Evolutionary conservation across 2,329 filamentous ascomycete species (phyloP).

Genomic region (Epicoccum sorghinum): DNA sequence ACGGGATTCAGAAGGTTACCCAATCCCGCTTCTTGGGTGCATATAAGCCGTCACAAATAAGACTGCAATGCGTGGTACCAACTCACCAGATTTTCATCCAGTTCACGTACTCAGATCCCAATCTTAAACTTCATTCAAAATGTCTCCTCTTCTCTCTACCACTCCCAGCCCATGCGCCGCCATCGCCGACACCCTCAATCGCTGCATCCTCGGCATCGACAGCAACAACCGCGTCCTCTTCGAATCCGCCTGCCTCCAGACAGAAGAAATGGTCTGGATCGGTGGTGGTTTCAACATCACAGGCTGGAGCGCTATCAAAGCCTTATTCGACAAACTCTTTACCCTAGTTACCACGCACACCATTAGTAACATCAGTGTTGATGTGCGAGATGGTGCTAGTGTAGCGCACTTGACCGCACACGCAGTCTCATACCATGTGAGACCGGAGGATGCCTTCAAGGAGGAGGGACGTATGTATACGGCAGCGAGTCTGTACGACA

Average conservation of each 20-base stretch:
- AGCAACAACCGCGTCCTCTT: slow-evolving; percentile 27
- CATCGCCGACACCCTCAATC: slow-evolving; percentile 31
- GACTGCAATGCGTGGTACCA: too few species aligned
- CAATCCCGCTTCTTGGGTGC: too few species aligned
- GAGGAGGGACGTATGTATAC: slow-evolving; percentile 28
- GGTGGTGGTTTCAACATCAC: slow-evolving; percentile 20
- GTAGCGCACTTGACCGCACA: slow-evolving; percentile 27
- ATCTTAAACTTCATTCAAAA: too few species aligned
- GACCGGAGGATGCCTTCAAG: slow-evolving; percentile 25
- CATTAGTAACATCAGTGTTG: slow-evolving; percentile 31
- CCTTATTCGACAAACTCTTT: slow-evolving; percentile 24
- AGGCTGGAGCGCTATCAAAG: slow-evolving; percentile 25
- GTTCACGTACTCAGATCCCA: too few species aligned
- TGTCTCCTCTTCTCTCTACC: too few species aligned
- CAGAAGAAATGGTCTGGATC: slow-evolving; percentile 23
- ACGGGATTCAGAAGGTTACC: too few species aligned
- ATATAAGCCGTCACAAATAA: too few species aligned
- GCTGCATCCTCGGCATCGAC: slow-evolving; percentile 31
- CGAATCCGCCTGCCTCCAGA: slow-evolving; percentile 27
- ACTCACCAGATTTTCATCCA: too few species aligned
- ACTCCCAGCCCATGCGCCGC: slow-evolving; percentile 23
- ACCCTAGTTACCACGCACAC: slow-evolving; percentile 29
- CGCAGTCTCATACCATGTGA: slow-evolving; percentile 28
- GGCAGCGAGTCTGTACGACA: slow-evolving; percentile 25
- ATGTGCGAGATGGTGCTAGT: slow-evolving; percentile 20